A percentile compares a stretch with the other conserved stretches of the same genome.
These are phyloP conservation scores for Ruellia speciosa DNA, from an alignment of 305 asterid species.

Conservation along the genomic window DNA sequence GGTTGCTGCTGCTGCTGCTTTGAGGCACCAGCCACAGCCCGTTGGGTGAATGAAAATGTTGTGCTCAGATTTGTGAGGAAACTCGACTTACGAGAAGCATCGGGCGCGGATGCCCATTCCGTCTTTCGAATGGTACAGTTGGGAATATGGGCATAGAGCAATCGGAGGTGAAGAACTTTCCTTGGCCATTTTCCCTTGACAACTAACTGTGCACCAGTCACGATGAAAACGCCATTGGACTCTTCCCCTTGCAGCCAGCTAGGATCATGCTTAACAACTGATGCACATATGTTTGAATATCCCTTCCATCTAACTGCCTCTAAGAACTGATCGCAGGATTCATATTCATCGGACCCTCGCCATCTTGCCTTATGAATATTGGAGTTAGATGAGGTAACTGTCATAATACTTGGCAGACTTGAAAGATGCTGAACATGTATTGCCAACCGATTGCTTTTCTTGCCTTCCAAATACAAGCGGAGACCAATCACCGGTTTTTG, in stretches of 20 bases:
- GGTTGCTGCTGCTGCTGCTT: slow-evolving; percentile 44
- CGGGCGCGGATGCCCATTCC: slow-evolving; percentile 92
- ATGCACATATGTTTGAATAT: slow-evolving; percentile 70
- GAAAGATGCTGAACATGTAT: slow-evolving; percentile 85
- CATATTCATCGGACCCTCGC: slow-evolving; percentile 91
- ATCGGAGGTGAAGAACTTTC: slow-evolving; percentile 80
- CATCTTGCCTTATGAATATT: slow-evolving; percentile 38
- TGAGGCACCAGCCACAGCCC: slow-evolving; percentile 46
- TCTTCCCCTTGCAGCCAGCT: slow-evolving; percentile 47
- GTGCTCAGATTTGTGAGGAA: slow-evolving; percentile 79
- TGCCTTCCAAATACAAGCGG: slow-evolving; percentile 85
- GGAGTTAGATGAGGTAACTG: slow-evolving; percentile 25
- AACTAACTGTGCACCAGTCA: slow-evolving; percentile 88
- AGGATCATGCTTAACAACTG: slow-evolving; percentile 67
- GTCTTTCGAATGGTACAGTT: slow-evolving; percentile 70
- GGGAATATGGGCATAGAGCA: slow-evolving; percentile 65
- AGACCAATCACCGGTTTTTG: slow-evolving; percentile 80
- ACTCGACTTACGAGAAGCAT: slow-evolving; percentile 53
- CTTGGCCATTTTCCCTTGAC: slow-evolving; percentile 86
- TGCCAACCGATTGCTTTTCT: slow-evolving; percentile 76
- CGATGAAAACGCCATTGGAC: slow-evolving; percentile 54
- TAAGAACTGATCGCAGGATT: slow-evolving; percentile 51
- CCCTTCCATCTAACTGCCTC: slow-evolving; percentile 83
- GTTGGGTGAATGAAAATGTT: slow-evolving; percentile 79
- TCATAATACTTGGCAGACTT: slow-evolving; percentile 67